Evolutionary conservation across 1,284 basidiomycete species (phyloP).

Genomic region (Puccinia novopanici): DNA sequence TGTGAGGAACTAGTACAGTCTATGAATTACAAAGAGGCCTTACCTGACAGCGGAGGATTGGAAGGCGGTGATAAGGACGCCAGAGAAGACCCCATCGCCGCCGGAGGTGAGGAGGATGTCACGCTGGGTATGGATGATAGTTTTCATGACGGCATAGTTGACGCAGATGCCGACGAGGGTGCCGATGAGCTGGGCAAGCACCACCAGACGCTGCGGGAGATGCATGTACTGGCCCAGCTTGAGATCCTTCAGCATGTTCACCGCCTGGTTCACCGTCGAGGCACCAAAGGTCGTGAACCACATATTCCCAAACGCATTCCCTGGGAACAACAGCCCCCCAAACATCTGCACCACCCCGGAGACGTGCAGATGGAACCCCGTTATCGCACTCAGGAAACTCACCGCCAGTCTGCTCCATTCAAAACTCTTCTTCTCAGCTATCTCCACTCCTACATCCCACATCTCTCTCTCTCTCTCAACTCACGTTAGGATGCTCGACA

Average conservation of each 20-base stretch:
- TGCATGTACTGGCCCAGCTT: constrained; percentile 49
- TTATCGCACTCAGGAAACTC: constrained; percentile 40
- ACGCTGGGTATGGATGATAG: constrained; percentile 38
- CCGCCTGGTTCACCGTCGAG: constrained; percentile 43
- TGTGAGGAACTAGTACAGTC: no score
- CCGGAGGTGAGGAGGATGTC: constrained; percentile 28
- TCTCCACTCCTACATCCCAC: no score
- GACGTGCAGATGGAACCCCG: constrained; percentile 42
- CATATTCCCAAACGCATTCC: constrained; percentile 50
- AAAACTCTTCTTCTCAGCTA: no score
- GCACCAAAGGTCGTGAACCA: constrained; percentile 44
- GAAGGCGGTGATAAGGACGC: constrained; percentile 30
- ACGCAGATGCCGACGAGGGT: constrained; percentile 36
- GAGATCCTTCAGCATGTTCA: constrained; percentile 49
- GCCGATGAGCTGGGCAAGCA: constrained; percentile 38
- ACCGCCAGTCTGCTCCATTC: constrained; percentile 34
- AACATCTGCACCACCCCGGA: constrained; percentile 48
- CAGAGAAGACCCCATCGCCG: constrained; percentile 50
- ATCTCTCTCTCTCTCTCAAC: neutral
- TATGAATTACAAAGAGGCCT: neutral
- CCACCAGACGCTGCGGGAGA: constrained; percentile 13
- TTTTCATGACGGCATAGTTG: constrained; percentile 49
- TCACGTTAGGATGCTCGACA: constrained; percentile 42
- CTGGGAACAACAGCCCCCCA: constrained; percentile 41
- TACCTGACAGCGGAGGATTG: constrained; percentile 40